Conservation (phyloP, 2,329 filamentous ascomycete species). For the Pseudogymnoascus sp. region DNA sequence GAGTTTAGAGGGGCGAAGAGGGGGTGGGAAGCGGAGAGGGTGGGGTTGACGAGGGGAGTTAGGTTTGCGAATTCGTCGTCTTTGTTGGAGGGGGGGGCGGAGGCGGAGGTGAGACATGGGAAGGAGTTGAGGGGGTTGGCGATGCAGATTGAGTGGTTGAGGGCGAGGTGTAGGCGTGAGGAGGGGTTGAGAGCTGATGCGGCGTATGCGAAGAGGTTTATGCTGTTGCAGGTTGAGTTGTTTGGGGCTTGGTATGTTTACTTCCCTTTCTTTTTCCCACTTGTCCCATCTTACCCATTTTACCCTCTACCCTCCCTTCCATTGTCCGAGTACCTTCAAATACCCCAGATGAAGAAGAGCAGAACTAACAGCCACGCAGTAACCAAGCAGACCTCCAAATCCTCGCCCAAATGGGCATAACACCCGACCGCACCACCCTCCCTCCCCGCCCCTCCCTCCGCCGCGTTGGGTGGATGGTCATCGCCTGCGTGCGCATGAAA, state of each 20-base stretch:
- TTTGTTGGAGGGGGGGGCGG: slow-evolving; percentile 32
- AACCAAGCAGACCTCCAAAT: slow-evolving; percentile 87
- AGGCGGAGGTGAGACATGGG: slow-evolving; percentile 54
- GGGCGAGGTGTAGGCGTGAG: slow-evolving; percentile 73
- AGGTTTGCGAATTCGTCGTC: slow-evolving; percentile 33
- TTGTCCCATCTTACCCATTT: neutral
- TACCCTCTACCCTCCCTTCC: neutral
- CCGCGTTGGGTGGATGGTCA: slow-evolving; percentile 39
- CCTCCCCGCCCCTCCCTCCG: slow-evolving; percentile 39
- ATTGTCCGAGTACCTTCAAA: neutral
- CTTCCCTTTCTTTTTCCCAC: slow-evolving; percentile 9
- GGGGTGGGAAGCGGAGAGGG: slow-evolving; percentile 39
- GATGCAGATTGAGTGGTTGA: slow-evolving; percentile 87
- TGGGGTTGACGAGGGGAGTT: slow-evolving; percentile 32
- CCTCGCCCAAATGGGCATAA: slow-evolving; percentile 73
- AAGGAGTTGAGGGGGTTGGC: slow-evolving; percentile 74
- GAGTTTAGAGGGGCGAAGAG: slow-evolving; percentile 34
- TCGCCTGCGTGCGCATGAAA: slow-evolving; percentile 44
- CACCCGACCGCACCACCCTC: slow-evolving; percentile 36
- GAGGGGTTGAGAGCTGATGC: slow-evolving; percentile 71
- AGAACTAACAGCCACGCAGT: slow-evolving; percentile 41
- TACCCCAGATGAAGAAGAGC: neutral
- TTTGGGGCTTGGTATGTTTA: slow-evolving; percentile 79
- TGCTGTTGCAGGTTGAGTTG: slow-evolving; percentile 70
- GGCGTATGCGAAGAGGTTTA: slow-evolving; percentile 78